Conservation (phyloP, 2,329 filamentous ascomycete species). For the Ambrosiella xylebori region DNA sequence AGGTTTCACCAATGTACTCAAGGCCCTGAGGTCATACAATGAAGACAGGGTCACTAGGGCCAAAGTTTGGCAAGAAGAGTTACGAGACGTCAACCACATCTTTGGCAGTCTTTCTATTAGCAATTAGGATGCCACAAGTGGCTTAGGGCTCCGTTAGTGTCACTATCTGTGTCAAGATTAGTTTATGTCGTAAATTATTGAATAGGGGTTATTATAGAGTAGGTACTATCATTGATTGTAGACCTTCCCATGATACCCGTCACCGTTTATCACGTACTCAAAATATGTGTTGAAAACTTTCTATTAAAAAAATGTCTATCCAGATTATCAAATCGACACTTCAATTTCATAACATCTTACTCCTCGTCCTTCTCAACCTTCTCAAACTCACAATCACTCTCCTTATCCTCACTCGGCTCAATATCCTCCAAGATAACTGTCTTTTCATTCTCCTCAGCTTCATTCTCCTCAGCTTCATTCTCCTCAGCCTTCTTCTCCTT, state of each 20-base stretch:
- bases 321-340: background rate
- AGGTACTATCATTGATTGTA: no score
- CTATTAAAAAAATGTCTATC: background rate
- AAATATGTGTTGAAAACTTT: background rate
- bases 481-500: background rate
- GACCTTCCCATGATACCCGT: no score
- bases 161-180: no score
- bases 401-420: constrained; percentile 16
- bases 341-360: background rate
- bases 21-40: constrained; percentile 63
- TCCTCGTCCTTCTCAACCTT: constrained; percentile 14
- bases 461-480: constrained; percentile 13
- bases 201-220: no score
- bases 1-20: constrained; percentile 54
- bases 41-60: constrained; percentile 53
- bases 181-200: no score
- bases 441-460: constrained; percentile 11
- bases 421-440: background rate
- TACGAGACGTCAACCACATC: constrained; percentile 45
- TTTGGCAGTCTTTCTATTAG: background rate
- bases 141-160: no score
- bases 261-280: no score
- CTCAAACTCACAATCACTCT: background rate
- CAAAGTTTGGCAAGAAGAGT: constrained; percentile 41
- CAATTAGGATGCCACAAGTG: background rate